phyloP scores from a whole-genome alignment of 148 eudicot species.

The Rheum nobile region DNA sequence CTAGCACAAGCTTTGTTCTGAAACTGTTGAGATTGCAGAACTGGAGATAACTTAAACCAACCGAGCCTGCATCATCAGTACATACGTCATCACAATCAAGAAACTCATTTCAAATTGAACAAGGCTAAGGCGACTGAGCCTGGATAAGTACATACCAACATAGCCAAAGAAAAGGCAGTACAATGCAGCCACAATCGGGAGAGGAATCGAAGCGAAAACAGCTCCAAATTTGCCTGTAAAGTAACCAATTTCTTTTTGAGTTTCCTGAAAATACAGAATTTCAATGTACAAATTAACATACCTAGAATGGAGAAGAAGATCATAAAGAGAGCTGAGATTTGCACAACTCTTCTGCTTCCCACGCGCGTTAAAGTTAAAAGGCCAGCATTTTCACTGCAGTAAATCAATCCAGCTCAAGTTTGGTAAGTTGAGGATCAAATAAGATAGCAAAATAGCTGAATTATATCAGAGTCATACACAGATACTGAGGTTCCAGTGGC shows the following conservation, averaged over 20 bases:
- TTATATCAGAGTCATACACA: conserved; percentile 38
- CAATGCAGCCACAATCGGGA: conserved; percentile 82
- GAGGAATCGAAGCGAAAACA: conserved; percentile 84
- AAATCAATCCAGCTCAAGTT: not conserved
- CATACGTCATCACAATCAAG: not conserved
- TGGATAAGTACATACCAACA: conserved; percentile 48
- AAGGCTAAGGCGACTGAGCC: too few relatives aligned
- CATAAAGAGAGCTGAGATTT: conserved; percentile 89
- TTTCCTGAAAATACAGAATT: not conserved
- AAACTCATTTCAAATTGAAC: too few relatives aligned
- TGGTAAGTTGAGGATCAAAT: not conserved
- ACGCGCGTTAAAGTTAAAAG: conserved; percentile 85
- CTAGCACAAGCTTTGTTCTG: conserved; percentile 77
- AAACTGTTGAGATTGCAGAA: conserved; percentile 94
- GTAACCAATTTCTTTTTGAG: not conserved
- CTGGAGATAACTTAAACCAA: conserved; percentile 80
- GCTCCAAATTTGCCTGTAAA: conserved; percentile 86
- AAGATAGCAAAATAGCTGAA: not conserved
- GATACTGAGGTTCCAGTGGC: conserved; percentile 82
- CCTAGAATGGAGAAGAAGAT: conserved; percentile 89
- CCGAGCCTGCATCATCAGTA: conserved; percentile 42
- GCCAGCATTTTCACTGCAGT: conserved; percentile 86
- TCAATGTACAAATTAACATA: conserved; percentile 14
- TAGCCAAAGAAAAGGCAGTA: conserved; percentile 92
- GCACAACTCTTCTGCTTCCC: conserved; percentile 92